Conservation (phyloP, 2,329 filamentous ascomycete species). For the Pestalotiopsis sp. region DNA sequence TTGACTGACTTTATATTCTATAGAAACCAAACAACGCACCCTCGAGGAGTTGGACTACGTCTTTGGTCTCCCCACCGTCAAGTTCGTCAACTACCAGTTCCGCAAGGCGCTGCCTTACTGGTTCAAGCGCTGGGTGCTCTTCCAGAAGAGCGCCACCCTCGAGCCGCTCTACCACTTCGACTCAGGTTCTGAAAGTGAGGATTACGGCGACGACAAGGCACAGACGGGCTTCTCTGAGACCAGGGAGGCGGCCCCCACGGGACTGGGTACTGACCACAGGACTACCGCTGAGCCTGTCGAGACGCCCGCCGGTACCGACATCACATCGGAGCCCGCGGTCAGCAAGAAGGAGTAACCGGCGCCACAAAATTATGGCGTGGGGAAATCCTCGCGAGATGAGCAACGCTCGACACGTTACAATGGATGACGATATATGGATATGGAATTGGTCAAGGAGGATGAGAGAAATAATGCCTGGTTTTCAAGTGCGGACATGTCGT, state of each 20-base stretch:
- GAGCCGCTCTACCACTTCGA: conserved; percentile 50
- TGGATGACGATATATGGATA: background rate
- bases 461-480: background rate
- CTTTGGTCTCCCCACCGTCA: conserved; percentile 61
- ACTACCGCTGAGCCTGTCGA: background rate
- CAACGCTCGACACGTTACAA: background rate
- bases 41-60: conserved; percentile 63
- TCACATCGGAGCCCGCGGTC: background rate
- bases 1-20: background rate
- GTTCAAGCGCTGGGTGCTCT: conserved; percentile 59
- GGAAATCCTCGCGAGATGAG: background rate
- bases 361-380: background rate
- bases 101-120: conserved; percentile 62
- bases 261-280: background rate
- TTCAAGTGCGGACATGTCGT: background rate
- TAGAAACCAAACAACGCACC: conserved; percentile 56
- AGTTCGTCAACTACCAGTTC: conserved; percentile 60
- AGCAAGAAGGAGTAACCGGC: background rate
- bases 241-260: background rate
- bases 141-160: conserved; percentile 46
- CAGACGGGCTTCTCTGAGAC: background rate
- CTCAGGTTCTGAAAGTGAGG: background rate
- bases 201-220: background rate
- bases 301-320: background rate
- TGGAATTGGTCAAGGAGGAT: background rate